Evolutionary conservation across 148 eudicot species (phyloP), one percentile per base, ranked within the genome.

Genomic region (Silene uniflora): DNA sequence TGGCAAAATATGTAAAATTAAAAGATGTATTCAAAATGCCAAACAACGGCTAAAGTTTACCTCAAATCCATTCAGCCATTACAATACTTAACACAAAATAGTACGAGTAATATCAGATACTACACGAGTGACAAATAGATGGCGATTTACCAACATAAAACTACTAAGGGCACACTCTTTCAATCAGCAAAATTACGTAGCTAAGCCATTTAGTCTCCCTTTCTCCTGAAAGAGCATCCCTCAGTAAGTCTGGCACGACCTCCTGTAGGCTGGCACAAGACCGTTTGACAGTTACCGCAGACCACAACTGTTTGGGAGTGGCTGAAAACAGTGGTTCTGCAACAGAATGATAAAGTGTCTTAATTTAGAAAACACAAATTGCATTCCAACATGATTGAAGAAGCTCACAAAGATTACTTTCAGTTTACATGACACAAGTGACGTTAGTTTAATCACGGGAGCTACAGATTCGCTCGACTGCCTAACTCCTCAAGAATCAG

Each of bases 151-250:
- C 78, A 63, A 29, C 75, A 19, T n/a, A 70, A 54, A 22, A 7
- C 63, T n/a, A n/a, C n/a, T 29, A 60, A 22, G 55, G 29, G 29
- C 27, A 32, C 42, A 63, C 61, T 44, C 67, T 58, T 68, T 62
- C 64, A 62, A 39, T 8, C 29, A 70, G 12, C 78, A 69, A 80
- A 80, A 52, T 25, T 54, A 52, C 17, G 21, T 14, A 13, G 5
- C 2, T 5, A 9, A 10, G 6, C 7, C 7, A 12, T n/a, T 21
- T 81, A 81, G 68, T 81, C 84, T 39, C 75, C 78, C 81, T 81
- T 81, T 73, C 75, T 81, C 81, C 84, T 81, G 74, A 81, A 81
- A 11, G 84, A 81, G 67, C 84, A 81, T 0, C 84, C 84, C 77
- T 81, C 84, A 1, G 84, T 81, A 1, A 81, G 84, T 55, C 81